Percentiles rank a stretch among this genome's conserved stretches.
These are phyloP conservation scores for Geotrichum reessii DNA, from an alignment of 1,139 yeast genomes.

Conservation along the genomic window DNA sequence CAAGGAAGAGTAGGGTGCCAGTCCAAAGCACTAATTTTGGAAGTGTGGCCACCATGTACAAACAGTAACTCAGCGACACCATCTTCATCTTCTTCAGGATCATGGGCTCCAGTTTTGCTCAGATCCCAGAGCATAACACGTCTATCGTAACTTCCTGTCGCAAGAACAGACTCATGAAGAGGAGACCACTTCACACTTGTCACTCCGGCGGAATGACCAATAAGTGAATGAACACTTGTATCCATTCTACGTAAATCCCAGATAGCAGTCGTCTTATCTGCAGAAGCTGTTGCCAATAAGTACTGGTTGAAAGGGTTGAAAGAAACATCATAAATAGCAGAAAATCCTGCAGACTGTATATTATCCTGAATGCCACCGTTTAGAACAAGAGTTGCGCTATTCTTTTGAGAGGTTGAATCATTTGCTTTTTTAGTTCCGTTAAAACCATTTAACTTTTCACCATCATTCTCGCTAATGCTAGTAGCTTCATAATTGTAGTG, in stretches of 20 bases:
- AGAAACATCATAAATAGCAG: conserved; percentile 60
- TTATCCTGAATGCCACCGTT: conserved; percentile 45
- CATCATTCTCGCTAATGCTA: conserved; percentile 44
- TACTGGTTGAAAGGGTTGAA: conserved; percentile 53
- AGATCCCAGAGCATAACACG: conserved; percentile 69
- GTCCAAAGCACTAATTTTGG: conserved; percentile 76
- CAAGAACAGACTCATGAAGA: conserved; percentile 50
- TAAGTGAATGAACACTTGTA: conserved; percentile 17
- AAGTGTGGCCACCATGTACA: conserved; percentile 85
- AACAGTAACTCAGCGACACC: conserved; percentile 48
- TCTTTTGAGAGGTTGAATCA: conserved; percentile 1
- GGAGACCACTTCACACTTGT: conserved; percentile 61
- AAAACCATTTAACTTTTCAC: not conserved
- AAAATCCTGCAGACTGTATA: conserved; percentile 46
- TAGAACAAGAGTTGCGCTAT: conserved; percentile 27
- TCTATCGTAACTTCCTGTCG: conserved; percentile 68
- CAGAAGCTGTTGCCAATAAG: conserved; percentile 66
- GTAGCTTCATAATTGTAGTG: conserved; percentile 47
- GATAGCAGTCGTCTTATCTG: conserved; percentile 50
- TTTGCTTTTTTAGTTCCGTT: not conserved
- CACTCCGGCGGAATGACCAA: conserved; percentile 24
- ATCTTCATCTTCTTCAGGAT: conserved; percentile 31
- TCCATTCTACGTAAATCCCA: conserved; percentile 61
- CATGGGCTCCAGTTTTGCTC: conserved; percentile 33
- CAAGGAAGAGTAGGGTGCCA: conserved; percentile 82